Percentiles rank a stretch among this genome's conserved stretches.
These are phyloP conservation scores for Mrakiaceae sp. DNA, from an alignment of 1,284 basidiomycete species.

Conservation along the genomic window DNA sequence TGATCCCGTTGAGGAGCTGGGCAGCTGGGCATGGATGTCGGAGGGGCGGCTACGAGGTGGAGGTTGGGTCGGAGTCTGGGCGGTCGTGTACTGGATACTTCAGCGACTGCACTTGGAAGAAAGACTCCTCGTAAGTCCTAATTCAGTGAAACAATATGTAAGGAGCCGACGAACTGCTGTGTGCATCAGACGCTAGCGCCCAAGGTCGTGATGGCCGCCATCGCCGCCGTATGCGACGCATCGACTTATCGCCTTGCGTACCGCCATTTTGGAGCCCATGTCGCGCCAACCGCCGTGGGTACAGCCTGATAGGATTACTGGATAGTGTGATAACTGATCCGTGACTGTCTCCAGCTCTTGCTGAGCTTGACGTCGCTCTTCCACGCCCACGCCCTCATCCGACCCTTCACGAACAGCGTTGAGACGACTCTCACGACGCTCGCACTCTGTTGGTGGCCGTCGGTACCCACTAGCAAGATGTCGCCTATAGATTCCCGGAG, in stretches of 20 bases:
- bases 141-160: no score
- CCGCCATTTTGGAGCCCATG: conserved; percentile 45
- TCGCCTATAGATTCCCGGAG: not conserved
- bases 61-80: conserved; percentile 43
- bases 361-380: conserved; percentile 79
- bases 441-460: conserved; percentile 58
- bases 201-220: conserved; percentile 61
- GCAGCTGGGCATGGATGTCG: conserved; percentile 15
- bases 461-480: not conserved
- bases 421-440: conserved; percentile 76
- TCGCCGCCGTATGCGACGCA: conserved; percentile 74
- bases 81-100: conserved; percentile 63
- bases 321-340: not conserved
- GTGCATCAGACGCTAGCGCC: conserved; percentile 43
- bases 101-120: conserved; percentile 46
- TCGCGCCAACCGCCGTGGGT: conserved; percentile 55
- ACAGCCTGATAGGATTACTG: not conserved
- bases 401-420: conserved; percentile 84
- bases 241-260: conserved; percentile 53
- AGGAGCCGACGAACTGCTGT: no score
- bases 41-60: conserved; percentile 6
- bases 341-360: conserved; percentile 46
- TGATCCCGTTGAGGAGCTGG: not conserved
- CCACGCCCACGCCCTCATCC: conserved; percentile 67
- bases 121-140: conserved; percentile 22